Evolutionary conservation across 2,329 filamentous ascomycete genomes (phyloP).

Genomic region (Epichloe brachyelytri): DNA sequence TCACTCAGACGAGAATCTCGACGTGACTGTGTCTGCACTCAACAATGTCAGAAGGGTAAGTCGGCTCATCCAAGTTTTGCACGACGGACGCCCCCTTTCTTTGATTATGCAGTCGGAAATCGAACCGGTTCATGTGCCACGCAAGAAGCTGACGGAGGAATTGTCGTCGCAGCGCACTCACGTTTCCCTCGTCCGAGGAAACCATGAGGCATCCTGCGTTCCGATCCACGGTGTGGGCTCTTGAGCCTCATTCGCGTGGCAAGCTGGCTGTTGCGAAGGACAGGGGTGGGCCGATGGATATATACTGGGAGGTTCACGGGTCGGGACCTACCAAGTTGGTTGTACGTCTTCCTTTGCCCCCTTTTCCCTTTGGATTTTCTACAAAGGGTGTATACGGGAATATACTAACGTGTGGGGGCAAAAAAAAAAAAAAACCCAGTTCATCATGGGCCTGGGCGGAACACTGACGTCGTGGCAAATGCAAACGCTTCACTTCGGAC

Average conservation of each 20-base stretch:
- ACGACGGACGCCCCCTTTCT: too few relatives aligned
- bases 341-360: constrained; percentile 26
- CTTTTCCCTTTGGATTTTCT: too few relatives aligned
- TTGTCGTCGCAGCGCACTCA: neutral
- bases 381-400: too few relatives aligned
- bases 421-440: too few relatives aligned
- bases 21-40: too few relatives aligned
- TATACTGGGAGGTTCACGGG: constrained; percentile 73
- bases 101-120: too few relatives aligned
- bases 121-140: too few relatives aligned
- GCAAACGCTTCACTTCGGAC: constrained; percentile 71
- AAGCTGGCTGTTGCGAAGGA: constrained; percentile 50
- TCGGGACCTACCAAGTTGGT: constrained; percentile 57
- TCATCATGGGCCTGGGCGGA: constrained; percentile 70
- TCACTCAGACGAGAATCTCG: neutral
- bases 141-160: too few relatives aligned
- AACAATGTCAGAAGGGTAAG: neutral
- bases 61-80: neutral
- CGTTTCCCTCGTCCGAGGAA: constrained; percentile 38
- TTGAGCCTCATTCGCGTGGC: constrained; percentile 52
- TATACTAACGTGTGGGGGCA: too few relatives aligned
- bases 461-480: constrained; percentile 62
- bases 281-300: constrained; percentile 61
- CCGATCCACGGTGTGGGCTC: constrained; percentile 51
- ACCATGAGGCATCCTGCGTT: constrained; percentile 54